phyloP scores from a whole-genome alignment of 257 asterid species.

The Nicotiana obtusifolia region DNA sequence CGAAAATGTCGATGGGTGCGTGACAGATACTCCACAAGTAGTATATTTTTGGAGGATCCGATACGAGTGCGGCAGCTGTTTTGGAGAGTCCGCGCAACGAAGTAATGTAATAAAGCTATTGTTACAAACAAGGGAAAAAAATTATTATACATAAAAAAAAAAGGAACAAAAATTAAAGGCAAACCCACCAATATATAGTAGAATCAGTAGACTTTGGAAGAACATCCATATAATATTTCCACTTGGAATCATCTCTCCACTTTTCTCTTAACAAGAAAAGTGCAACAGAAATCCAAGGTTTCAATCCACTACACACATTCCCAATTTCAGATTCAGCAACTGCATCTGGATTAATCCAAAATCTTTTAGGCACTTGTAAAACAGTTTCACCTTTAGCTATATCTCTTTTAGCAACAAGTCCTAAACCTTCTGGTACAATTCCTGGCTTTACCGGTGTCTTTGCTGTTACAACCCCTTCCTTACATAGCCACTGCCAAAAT shows the following conservation, averaged over 20 bases:
- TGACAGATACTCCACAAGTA: no score
- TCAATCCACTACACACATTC: slow-evolving; percentile 56
- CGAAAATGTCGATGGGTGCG: no score
- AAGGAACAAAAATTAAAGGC: background rate
- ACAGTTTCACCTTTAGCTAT: slow-evolving; percentile 65
- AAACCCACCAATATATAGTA: slow-evolving; percentile 84
- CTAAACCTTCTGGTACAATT: slow-evolving; percentile 82
- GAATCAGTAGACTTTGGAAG: slow-evolving; percentile 76
- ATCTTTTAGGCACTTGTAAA: slow-evolving; percentile 80
- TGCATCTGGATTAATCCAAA: slow-evolving; percentile 79
- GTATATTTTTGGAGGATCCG: no score
- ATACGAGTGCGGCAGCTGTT: no score
- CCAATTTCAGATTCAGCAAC: slow-evolving; percentile 73
- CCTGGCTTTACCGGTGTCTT: slow-evolving; percentile 86
- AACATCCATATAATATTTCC: slow-evolving; percentile 59
- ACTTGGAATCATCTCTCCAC: slow-evolving; percentile 66
- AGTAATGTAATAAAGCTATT: no score
- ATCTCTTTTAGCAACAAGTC: slow-evolving; percentile 71
- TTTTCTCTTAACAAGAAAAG: slow-evolving; percentile 69
- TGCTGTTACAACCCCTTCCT: slow-evolving; percentile 69
- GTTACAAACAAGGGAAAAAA: background rate
- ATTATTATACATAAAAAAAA: background rate
- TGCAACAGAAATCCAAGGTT: slow-evolving; percentile 88
- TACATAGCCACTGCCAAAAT: slow-evolving; percentile 87
- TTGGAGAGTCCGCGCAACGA: no score